phyloP scores from a whole-genome alignment of 768 basidiomycete species.

The Cystofilobasidium bisporidii region DNA sequence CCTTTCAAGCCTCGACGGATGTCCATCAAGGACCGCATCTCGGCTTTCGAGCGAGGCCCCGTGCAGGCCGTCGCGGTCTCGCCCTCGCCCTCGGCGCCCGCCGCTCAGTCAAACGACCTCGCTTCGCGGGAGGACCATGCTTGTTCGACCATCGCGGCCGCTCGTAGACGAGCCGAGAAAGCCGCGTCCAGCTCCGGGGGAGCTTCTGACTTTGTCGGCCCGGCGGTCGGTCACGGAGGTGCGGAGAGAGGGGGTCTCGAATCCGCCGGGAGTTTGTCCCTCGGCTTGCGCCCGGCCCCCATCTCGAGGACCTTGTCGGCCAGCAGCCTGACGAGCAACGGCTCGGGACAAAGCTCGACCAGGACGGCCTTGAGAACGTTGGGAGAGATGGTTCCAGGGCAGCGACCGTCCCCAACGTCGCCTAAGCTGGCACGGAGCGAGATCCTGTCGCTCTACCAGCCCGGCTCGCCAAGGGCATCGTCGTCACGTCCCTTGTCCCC shows the following conservation, averaged over 20 bases:
- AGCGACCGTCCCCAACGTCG: neutral
- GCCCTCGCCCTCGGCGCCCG: neutral
- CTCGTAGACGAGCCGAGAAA: neutral
- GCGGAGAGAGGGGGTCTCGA: neutral
- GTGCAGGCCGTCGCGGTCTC: neutral
- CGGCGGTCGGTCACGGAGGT: neutral
- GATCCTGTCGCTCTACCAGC: neutral
- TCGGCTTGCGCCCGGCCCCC: neutral
- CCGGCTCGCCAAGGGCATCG: neutral
- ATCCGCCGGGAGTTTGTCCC: neutral
- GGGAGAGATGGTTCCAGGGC: neutral
- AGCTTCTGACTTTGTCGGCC: neutral
- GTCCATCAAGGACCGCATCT: slow-evolving; percentile 6
- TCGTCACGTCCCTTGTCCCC: neutral
- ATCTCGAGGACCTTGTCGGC: neutral
- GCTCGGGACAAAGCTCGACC: neutral
- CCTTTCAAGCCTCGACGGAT: too few species aligned
- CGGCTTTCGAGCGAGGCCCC: neutral
- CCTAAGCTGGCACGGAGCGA: neutral
- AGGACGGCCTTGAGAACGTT: neutral
- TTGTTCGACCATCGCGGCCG: neutral
- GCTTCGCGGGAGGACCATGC: neutral
- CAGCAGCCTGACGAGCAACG: neutral
- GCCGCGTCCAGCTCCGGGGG: neutral
- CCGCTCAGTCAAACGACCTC: neutral